Evolutionary conservation across 148 eudicot species (phyloP).

Genomic region (Heliosperma pusillum): DNA sequence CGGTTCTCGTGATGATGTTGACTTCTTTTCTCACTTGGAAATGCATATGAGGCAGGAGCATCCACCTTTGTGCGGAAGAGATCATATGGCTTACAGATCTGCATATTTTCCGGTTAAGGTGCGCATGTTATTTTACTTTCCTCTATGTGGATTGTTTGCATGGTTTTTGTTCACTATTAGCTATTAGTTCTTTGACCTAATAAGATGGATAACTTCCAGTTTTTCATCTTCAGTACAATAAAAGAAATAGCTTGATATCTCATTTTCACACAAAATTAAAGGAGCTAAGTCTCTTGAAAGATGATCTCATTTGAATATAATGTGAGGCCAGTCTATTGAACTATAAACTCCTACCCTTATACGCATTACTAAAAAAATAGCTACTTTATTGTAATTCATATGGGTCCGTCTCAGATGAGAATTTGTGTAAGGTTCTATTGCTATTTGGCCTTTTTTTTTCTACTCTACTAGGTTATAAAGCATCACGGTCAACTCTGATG

Average conservation of each 20-base stretch:
- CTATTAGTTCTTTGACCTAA: not conserved
- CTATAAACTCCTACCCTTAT: too few relatives aligned
- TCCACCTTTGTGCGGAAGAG: constrained; percentile 98
- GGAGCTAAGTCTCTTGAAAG: too few relatives aligned
- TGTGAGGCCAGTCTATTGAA: too few relatives aligned
- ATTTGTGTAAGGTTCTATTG: not conserved
- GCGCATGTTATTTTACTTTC: constrained; percentile 9
- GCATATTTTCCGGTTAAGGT: constrained; percentile 97
- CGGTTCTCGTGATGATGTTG: constrained; percentile 91
- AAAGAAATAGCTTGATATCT: not conserved
- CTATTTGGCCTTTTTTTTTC: not conserved
- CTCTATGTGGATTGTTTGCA: not conserved
- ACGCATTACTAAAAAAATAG: too few relatives aligned
- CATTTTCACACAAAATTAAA: not conserved
- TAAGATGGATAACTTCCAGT: too few relatives aligned
- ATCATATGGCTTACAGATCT: constrained; percentile 98
- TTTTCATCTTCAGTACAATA: too few relatives aligned
- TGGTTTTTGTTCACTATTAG: not conserved
- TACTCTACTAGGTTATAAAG: not conserved
- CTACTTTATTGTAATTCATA: too few relatives aligned
- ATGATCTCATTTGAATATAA: too few relatives aligned
- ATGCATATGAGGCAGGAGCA: constrained; percentile 99
- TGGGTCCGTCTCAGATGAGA: not conserved
- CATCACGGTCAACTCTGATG: not conserved
- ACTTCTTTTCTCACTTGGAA: constrained; percentile 97